Evolutionary conservation across 768 basidiomycete species (phyloP), one percentile per base, ranked within the genome.

Genomic region (Boletus insuetus): DNA sequence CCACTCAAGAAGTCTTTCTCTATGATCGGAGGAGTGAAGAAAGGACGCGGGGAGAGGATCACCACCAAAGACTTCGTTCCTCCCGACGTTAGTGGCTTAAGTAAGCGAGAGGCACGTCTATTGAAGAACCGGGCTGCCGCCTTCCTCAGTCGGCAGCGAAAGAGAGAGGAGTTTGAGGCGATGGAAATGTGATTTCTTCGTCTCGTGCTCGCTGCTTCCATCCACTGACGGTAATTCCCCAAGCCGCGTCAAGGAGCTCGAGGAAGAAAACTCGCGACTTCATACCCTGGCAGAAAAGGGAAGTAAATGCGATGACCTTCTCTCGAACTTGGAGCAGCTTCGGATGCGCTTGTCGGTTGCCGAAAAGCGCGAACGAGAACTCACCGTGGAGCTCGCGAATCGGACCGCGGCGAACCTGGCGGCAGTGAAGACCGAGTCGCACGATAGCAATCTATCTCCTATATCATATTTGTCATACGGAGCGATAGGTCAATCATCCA

Each of bases 101-200:
- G 80, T 78, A 94, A 94, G 73, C 89, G 92, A 48, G 92, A 94
- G 74, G 92, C 92, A 56, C 85, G 92, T 49, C 81, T 94, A 10
- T 89, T 94, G 54, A 94, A 94, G 79, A 94, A 94, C 75, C 82
- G 92, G 53, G 92, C 92, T 13, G 92, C 92, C 12, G 92, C 92
- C 55, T 94, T 94, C 77, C 86, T 94, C 67, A 88, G 86, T 73
- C 80, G 92, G 69, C 92, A 94, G 72, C 81, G 92, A 64, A 94
- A 94, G 73, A 84, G 92, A 53, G 92, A 94, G 74, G 91, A 94
- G 75, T 94, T 92, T 65, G 92, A 94, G 74, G 77, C 69, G 65
- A 93, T 94, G 89, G 92, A 94, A 78, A 74, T 88, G 90, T 93
- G 75, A 75, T 88, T 85, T 53, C 64, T 55, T 52, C 45, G 9